Evolutionary conservation across 768 basidiomycete species (phyloP).

Genomic region (Lactarius sanguifluus): DNA sequence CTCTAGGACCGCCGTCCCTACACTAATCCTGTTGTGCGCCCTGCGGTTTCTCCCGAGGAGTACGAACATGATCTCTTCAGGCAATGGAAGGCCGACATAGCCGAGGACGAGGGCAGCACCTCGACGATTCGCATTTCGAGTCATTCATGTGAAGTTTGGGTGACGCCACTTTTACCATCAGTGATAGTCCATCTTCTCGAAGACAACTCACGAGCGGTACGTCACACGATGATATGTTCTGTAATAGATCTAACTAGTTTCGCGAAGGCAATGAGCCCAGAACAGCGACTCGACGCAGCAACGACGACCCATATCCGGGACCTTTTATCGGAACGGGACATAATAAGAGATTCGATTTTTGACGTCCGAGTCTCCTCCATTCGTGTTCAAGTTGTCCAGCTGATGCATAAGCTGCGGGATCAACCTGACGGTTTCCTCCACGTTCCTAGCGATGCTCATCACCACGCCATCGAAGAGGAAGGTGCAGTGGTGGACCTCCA

Average conservation of each 20-base stretch:
- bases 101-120: constrained; percentile 25
- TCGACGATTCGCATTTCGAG: constrained; percentile 16
- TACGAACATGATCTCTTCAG: constrained; percentile 48
- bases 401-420: constrained; percentile 5
- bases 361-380: constrained; percentile 22
- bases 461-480: constrained; percentile 3
- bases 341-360: constrained; percentile 13
- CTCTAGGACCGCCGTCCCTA: constrained; percentile 19
- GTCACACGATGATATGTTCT: not conserved
- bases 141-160: constrained; percentile 20
- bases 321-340: constrained; percentile 10
- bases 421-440: constrained; percentile 10
- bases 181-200: constrained; percentile 24
- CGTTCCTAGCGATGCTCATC: not conserved
- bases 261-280: constrained; percentile 17
- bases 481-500: constrained; percentile 22
- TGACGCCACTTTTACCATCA: constrained; percentile 25
- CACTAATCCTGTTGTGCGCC: constrained; percentile 1
- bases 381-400: constrained; percentile 14
- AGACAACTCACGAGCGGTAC: constrained; percentile 18
- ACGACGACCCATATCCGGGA: constrained; percentile 17
- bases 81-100: constrained; percentile 64
- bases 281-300: constrained; percentile 21
- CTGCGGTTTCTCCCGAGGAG: not conserved
- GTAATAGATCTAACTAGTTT: not conserved